Conservation (phyloP, 2,329 filamentous ascomycete genomes). For the Dissoconium aciculare region DNA sequence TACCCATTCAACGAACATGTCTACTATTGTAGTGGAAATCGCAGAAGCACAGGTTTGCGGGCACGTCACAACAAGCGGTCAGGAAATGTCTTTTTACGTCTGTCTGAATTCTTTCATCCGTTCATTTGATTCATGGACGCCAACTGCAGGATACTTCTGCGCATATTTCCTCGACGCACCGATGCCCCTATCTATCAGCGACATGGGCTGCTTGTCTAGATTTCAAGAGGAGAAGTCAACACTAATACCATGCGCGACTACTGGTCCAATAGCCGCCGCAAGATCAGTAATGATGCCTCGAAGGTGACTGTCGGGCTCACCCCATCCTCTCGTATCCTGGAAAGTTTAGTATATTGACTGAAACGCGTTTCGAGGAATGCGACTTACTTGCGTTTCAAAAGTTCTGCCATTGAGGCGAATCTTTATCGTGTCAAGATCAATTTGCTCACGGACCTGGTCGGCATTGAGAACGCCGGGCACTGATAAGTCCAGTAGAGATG, state of each 20-base stretch:
- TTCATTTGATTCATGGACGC: too few relatives aligned
- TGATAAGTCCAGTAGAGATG: conserved; percentile 43
- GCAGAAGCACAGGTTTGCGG: background rate
- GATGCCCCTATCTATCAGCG: too few relatives aligned
- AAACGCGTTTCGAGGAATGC: background rate
- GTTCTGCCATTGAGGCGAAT: conserved; percentile 34
- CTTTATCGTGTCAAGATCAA: conserved; percentile 46
- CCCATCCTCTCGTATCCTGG: conserved; percentile 46
- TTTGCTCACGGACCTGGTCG: conserved; percentile 34
- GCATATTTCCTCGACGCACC: background rate
- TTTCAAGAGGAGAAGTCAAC: conserved; percentile 36
- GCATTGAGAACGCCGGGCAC: conserved; percentile 53
- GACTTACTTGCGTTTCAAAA: conserved; percentile 5
- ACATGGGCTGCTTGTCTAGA: too few relatives aligned
- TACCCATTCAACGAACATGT: too few relatives aligned
- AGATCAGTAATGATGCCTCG: conserved; percentile 53
- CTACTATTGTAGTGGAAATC: too few relatives aligned
- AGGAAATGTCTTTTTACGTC: background rate
- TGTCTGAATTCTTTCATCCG: background rate
- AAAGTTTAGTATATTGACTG: conserved; percentile 2
- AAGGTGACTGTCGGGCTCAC: conserved; percentile 31
- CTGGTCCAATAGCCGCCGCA: conserved; percentile 49
- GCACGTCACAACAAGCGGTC: background rate
- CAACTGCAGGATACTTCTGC: background rate
- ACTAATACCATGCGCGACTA: conserved; percentile 42